phyloP scores from a whole-genome alignment of 2,329 filamentous ascomycete genomes.

The Trichophyton benhamiae region DNA sequence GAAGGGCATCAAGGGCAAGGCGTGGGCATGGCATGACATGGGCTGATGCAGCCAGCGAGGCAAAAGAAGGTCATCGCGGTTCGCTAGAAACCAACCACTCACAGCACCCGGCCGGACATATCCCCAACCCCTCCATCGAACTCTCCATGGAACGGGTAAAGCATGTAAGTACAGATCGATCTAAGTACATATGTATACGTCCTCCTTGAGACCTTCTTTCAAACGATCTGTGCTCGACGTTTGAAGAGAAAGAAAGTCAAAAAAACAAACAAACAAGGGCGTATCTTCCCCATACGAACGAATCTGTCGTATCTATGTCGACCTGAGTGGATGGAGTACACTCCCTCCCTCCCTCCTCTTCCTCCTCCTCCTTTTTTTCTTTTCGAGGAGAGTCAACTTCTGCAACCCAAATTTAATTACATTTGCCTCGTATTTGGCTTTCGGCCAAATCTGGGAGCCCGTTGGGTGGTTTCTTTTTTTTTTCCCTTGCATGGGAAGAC shows the following conservation, averaged over 20 bases:
- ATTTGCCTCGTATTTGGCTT: neutral
- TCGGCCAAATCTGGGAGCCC: neutral
- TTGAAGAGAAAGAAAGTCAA: too few species aligned
- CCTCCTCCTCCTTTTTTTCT: neutral
- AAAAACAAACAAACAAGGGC: too few species aligned
- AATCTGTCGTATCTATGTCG: neutral
- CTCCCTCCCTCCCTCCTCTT: neutral
- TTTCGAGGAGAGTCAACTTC: neutral
- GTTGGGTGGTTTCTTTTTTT: neutral
- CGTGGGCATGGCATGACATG: neutral
- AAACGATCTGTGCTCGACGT: neutral
- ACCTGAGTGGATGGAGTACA: neutral
- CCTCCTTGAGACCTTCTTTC: neutral
- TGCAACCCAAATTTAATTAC: neutral
- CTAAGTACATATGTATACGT: neutral
- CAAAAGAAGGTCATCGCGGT: neutral
- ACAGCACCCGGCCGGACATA: neutral
- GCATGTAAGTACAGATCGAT: neutral
- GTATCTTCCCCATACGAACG: neutral
- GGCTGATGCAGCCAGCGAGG: neutral
- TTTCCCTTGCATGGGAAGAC: neutral
- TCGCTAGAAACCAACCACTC: neutral
- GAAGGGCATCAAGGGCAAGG: neutral
- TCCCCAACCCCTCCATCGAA: neutral
- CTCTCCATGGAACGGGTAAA: neutral